phyloP scores from a whole-genome alignment of 495 filamentous ascomycete species.

The Trichoderma reesei region DNA sequence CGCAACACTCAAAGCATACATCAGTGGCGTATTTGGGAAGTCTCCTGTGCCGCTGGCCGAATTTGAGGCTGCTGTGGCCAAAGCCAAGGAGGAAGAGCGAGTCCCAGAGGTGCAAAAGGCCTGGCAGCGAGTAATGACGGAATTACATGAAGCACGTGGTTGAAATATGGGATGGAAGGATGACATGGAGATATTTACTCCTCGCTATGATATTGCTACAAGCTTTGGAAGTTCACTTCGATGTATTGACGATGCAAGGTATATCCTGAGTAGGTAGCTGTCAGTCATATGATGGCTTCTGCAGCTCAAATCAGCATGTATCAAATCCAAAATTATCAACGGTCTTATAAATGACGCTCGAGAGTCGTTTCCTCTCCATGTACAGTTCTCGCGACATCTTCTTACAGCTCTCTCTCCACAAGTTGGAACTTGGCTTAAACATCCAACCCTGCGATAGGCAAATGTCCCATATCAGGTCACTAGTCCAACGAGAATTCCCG shows the following conservation, averaged over 20 bases:
- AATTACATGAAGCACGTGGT: background rate
- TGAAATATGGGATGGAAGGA: background rate
- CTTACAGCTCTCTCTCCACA: too few species aligned
- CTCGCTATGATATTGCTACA: background rate
- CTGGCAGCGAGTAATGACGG: constrained; percentile 19
- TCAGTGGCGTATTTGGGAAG: constrained; percentile 21
- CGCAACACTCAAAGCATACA: constrained; percentile 23
- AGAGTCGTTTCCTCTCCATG: too few species aligned
- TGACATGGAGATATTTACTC: background rate
- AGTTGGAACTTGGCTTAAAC: too few species aligned
- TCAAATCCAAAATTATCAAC: too few species aligned
- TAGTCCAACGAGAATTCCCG: too few species aligned
- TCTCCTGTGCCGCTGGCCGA: background rate
- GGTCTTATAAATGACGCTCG: too few species aligned
- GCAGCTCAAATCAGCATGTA: too few species aligned
- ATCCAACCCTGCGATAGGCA: too few species aligned
- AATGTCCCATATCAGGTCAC: too few species aligned
- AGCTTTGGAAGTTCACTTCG: background rate
- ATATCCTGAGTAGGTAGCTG: too few species aligned
- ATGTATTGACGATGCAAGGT: background rate
- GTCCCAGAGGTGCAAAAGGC: constrained; percentile 34
- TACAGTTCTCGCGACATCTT: too few species aligned
- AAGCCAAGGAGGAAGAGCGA: constrained; percentile 16
- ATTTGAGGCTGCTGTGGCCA: constrained; percentile 1
- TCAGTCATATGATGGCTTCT: too few species aligned